Percentiles rank a stretch among this genome's conserved stretches.
Evolutionary conservation across 2,329 filamentous ascomycete genomes (phyloP).

Genomic region (Thermomyces lanuginosus): DNA sequence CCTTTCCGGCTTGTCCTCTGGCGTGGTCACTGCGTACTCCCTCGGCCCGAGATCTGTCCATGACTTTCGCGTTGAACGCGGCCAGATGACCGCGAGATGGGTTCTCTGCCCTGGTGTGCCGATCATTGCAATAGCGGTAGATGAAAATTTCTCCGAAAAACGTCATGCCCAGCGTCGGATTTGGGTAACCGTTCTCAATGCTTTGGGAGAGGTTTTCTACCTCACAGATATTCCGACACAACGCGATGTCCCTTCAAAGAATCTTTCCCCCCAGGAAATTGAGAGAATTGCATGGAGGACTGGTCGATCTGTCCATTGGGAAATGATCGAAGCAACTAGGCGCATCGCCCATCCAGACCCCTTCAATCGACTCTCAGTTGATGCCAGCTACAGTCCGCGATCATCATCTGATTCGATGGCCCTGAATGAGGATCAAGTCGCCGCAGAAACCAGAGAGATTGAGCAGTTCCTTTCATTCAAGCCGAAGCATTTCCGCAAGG

Average conservation of each 20-base stretch:
- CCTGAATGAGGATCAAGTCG: conserved; percentile 52
- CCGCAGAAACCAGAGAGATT: conserved; percentile 65
- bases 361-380: conserved; percentile 48
- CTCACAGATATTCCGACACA: conserved; percentile 52
- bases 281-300: conserved; percentile 62
- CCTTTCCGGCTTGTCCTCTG: conserved; percentile 65
- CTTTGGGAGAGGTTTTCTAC: conserved; percentile 80
- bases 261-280: conserved; percentile 28
- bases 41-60: conserved; percentile 47
- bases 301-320: conserved; percentile 66
- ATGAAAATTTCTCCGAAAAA: conserved; percentile 61
- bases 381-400: conserved; percentile 64
- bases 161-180: conserved; percentile 55
- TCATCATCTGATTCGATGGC: conserved; percentile 60
- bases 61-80: conserved; percentile 47
- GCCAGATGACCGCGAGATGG: conserved; percentile 78
- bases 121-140: conserved; percentile 66
- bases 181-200: conserved; percentile 90
- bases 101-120: conserved; percentile 82
- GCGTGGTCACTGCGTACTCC: conserved; percentile 67
- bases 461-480: conserved; percentile 56
- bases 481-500: conserved; percentile 61
- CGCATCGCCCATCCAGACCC: conserved; percentile 57
- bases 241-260: conserved; percentile 33
- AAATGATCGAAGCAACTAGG: conserved; percentile 59